Percentiles rank a stretch among this genome's conserved stretches.
Conservation (phyloP, 805 yeast species). For the Pichia kluyveri region DNA sequence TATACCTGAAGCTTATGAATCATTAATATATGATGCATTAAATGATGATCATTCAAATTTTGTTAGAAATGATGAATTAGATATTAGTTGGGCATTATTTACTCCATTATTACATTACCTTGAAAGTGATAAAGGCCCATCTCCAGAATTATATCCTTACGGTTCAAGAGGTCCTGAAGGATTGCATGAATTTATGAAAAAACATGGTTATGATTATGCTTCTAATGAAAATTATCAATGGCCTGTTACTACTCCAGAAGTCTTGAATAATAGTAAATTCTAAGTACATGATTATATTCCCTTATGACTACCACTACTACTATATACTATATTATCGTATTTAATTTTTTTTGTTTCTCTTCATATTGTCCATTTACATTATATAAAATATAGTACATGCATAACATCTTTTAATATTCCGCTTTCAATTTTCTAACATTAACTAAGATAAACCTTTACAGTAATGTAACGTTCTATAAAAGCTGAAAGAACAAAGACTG, state of each 20-base stretch:
- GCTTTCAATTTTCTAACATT: no score
- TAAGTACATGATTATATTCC: slow-evolving; percentile 5
- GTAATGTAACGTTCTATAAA: no score
- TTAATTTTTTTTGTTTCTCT: background rate
- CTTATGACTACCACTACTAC: no score
- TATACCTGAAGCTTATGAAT: slow-evolving; percentile 98
- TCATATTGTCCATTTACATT: background rate
- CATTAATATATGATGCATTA: slow-evolving; percentile 83
- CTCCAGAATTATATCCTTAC: slow-evolving; percentile 66
- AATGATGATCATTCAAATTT: slow-evolving; percentile 94
- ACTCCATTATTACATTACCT: slow-evolving; percentile 81
- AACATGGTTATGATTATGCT: slow-evolving; percentile 67
- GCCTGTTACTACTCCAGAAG: slow-evolving; percentile 67
- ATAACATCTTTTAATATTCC: no score
- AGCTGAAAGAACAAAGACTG: no score
- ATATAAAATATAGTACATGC: no score
- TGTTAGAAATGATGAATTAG: slow-evolving; percentile 96
- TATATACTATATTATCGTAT: background rate
- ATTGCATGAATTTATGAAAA: slow-evolving; percentile 49
- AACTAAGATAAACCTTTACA: no score
- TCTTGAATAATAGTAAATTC: slow-evolving; percentile 21
- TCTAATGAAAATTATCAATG: slow-evolving; percentile 68
- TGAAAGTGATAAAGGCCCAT: slow-evolving; percentile 63
- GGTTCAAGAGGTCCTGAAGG: slow-evolving; percentile 85
- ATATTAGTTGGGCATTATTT: slow-evolving; percentile 84